Base-by-base conservation (phyloP, 331 rosid species). In the Quercus phellos region DNA sequence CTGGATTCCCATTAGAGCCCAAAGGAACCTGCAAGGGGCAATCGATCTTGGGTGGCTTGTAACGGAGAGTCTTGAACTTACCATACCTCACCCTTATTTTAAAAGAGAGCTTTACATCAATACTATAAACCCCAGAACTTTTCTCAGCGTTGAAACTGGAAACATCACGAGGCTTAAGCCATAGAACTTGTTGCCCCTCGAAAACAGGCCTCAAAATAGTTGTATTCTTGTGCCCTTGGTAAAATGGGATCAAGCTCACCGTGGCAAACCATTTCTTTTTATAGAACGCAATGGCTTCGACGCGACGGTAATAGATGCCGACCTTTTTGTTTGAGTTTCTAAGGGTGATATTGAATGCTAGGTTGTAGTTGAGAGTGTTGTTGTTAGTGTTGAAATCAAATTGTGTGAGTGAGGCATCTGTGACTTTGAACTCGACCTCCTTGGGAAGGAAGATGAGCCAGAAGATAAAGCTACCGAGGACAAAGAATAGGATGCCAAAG, bases 21-120 rank as follows among this genome's bases (percentile, higher is more conserved):
- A 77, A 32, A 5, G 88, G 83, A 79, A 87, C 77, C 80, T 81
- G 81, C 68, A 84, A 54, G 13, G 85, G 84, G 69, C 88, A 87
- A 38, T 74, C 27, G 34, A 77, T 70, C 63, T 72, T 79, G 16
- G 3, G 26, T 5, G 85, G 79, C 73, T 77, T 81, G 50, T 77
- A 73, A 42, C 75, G 43, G 19, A 71, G 53, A 2, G 74, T 66
- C 79, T 74, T 77, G 46, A 81, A 16, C 51, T 8, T 5, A 4
- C 85, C 77, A 4, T 51, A 22, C 77, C 70, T 75, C 21, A 77
- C 42, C 43, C 82, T 76, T 14, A 84, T 56, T 38, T 55, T 46
- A 14, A 78, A 70, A 51, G 54, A 29, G 21, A 84, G 42, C 68
- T 76, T 81, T 34, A 82, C 83, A 30, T 81, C 77, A 27, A 87